These are phyloP conservation scores for Gynostemma pentaphyllum DNA, from an alignment of 306 rosid genomes.

Conservation along the genomic window DNA sequence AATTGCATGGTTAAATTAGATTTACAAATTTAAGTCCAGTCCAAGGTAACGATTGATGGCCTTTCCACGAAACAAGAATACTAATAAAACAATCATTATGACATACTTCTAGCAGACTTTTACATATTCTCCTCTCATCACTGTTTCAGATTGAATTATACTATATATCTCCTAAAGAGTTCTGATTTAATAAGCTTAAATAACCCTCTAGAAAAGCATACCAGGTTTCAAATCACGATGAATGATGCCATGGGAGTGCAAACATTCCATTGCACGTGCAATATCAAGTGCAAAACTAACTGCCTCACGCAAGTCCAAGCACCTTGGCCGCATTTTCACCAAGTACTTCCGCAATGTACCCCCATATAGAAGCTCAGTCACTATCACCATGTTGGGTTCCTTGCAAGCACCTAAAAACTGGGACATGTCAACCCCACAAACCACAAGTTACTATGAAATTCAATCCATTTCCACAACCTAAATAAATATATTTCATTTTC, in stretches of 20 bases:
- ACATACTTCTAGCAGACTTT: background rate
- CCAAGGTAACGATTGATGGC: too few relatives aligned
- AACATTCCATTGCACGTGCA: slow-evolving; percentile 51
- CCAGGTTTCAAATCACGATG: slow-evolving; percentile 72
- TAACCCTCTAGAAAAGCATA: slow-evolving; percentile 12
- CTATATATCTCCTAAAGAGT: background rate
- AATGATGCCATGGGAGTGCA: slow-evolving; percentile 64
- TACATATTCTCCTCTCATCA: background rate
- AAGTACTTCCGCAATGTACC: slow-evolving; percentile 56
- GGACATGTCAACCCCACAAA: slow-evolving; percentile 15
- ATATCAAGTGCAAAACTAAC: slow-evolving; percentile 49
- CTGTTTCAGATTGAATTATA: background rate
- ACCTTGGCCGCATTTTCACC: slow-evolving; percentile 36
- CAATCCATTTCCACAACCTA: background rate
- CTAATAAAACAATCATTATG: background rate
- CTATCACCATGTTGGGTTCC: slow-evolving; percentile 68
- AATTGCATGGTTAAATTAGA: too few relatives aligned
- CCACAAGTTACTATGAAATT: slow-evolving; percentile 17
- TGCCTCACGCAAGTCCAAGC: slow-evolving; percentile 39
- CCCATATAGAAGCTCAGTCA: slow-evolving; percentile 62
- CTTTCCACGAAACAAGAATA: background rate
- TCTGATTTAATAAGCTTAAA: background rate
- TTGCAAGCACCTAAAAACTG: slow-evolving; percentile 78
- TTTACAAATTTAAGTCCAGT: too few relatives aligned
- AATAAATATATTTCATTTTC: background rate